Base-by-base conservation (phyloP, 345 rosid species). In the Brassica incana region DNA sequence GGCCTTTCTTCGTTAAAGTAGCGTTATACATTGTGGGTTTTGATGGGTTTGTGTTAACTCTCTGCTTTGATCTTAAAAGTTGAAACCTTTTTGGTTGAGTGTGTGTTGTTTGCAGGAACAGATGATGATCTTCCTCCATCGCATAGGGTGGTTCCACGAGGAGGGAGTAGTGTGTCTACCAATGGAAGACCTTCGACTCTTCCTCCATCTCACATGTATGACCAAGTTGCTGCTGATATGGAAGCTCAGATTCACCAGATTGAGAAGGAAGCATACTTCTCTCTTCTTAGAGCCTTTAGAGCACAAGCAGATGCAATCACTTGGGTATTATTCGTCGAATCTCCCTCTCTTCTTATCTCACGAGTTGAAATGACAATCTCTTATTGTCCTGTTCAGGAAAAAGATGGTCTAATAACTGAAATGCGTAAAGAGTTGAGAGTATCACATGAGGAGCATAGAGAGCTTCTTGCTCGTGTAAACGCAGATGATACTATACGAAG, bases 241-340 rank as follows among this genome's bases (percentile, higher is more conserved):
- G 97, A 91, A 87, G 81, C 87, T 77, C 95, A 91, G 71, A 90
- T 93, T 86, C 97, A 93, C 83, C 88, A 89, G 35, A 86, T 91
- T 69, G 98, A 93, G 86, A 88, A 88, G 71, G 97, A 93, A 87
- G 97, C 95, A 20, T 93, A 93, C 82, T 81, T 85, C 67, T 78
- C 98, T 56, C 84, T 91, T 85, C 83, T 93, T 29, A 87, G 95
- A 85, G 98, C 97, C 64, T 91, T 93, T 89, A 91, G 88, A 89
- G 98, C 97, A 33, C 98, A 93, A 82, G 90, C 92, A 82, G 98
- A 93, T 87, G 98, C 95, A 75, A 91, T 93, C 78, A 83, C 98
- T 77, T 93, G 98, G 98, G 98, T 91, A 90, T 73, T n/a, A 0
- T 40, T 40, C 69, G 66, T 73, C 56, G 58, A 16, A 61, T 69